Evolutionary conservation across 495 filamentous ascomycete genomes (phyloP).

Genomic region (Penicilliopsis zonata): DNA sequence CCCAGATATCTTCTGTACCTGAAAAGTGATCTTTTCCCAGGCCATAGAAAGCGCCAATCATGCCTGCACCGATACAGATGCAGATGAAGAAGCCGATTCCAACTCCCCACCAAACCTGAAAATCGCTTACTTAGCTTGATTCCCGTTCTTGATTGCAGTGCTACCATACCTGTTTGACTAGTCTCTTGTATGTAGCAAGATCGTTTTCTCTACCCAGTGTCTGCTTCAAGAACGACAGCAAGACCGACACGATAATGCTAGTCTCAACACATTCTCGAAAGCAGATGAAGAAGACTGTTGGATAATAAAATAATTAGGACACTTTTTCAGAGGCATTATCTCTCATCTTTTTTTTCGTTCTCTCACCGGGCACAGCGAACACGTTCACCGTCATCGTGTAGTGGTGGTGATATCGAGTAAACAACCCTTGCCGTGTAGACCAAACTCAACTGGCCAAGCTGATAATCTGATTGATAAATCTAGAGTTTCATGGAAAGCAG

Average conservation of each 20-base stretch:
- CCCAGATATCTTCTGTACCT: slow-evolving; percentile 52
- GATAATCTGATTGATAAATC: slow-evolving; percentile 1
- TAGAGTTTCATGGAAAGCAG: too few relatives aligned
- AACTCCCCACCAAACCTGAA: slow-evolving; percentile 57
- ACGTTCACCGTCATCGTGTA: slow-evolving; percentile 1
- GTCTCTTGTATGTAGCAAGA: slow-evolving; percentile 42
- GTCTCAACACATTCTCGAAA: slow-evolving; percentile 67
- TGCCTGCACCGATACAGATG: slow-evolving; percentile 46
- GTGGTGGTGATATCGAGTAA: too few relatives aligned
- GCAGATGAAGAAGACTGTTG: slow-evolving; percentile 56
- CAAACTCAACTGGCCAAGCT: too few relatives aligned
- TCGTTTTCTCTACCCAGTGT: slow-evolving; percentile 50
- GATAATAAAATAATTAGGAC: background rate
- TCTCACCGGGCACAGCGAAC: background rate
- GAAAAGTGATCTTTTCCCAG: slow-evolving; percentile 48
- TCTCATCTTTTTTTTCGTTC: too few relatives aligned
- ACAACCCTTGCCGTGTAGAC: too few relatives aligned
- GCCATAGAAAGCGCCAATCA: slow-evolving; percentile 65
- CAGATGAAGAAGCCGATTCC: slow-evolving; percentile 46
- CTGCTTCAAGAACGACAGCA: slow-evolving; percentile 64
- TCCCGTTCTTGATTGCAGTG: background rate
- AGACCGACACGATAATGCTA: slow-evolving; percentile 61
- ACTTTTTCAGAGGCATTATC: too few relatives aligned
- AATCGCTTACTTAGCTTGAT: background rate
- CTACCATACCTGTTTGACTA: slow-evolving; percentile 46